Conservation (phyloP, 2,329 filamentous ascomycete species). For the Keithomyces neogunnii region DNA sequence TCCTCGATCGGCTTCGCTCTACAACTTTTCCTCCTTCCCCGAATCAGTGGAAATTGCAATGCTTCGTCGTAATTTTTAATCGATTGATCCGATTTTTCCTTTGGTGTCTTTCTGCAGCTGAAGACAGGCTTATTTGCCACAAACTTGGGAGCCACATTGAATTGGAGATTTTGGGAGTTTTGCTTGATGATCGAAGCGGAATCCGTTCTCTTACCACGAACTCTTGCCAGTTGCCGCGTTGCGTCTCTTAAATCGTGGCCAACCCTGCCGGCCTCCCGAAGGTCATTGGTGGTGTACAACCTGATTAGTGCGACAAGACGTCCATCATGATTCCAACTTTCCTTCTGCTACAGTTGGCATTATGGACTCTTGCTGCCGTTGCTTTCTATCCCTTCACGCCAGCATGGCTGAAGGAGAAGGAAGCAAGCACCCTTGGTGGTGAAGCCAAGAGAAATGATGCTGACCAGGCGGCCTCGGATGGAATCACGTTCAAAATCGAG, state of each 20-base stretch:
- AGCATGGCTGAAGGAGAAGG: slow-evolving; percentile 22
- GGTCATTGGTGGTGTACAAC: slow-evolving; percentile 3
- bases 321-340: slow-evolving; percentile 32
- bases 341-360: slow-evolving; percentile 34
- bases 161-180: not conserved
- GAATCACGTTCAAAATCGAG: slow-evolving; percentile 32
- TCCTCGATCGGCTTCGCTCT: slow-evolving; percentile 1
- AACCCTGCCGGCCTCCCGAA: not conserved
- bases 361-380: slow-evolving; percentile 35
- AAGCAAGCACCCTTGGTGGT: slow-evolving; percentile 10
- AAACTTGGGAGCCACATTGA: not conserved
- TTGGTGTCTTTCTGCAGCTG: not conserved
- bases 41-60: slow-evolving; percentile 1
- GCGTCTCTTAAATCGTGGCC: not conserved
- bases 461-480: slow-evolving; percentile 8
- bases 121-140: not conserved
- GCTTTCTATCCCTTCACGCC: slow-evolving; percentile 42
- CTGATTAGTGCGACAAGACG: slow-evolving; percentile 1
- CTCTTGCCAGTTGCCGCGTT: not conserved
- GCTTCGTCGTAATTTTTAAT: slow-evolving; percentile 11
- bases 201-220: slow-evolving; percentile 3
- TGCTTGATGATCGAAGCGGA: not conserved
- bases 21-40: not conserved
- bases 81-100: slow-evolving; percentile 2
- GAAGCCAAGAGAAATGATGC: slow-evolving; percentile 17